Percentiles rank a stretch among this genome's conserved stretches.
Evolutionary conservation across 768 basidiomycete species (phyloP).

Genomic region (Boletus patriciae): DNA sequence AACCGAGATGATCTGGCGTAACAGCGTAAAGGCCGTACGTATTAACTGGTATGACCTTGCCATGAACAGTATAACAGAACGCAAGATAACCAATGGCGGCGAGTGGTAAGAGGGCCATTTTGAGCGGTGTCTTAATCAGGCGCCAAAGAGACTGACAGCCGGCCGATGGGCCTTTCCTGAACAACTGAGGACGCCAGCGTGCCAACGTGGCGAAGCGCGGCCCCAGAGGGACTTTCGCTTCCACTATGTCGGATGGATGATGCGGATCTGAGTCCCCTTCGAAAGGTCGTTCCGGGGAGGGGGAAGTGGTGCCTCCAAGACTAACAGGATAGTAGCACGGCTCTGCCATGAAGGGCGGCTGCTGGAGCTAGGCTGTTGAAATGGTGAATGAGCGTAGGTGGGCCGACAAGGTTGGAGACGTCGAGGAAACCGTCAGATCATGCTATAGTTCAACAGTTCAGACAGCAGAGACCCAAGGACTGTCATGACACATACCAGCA

Average conservation of each 20-base stretch:
- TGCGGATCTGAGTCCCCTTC: background rate
- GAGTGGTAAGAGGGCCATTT: conserved; percentile 27
- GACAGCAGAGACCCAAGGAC: no score
- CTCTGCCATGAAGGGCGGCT: conserved; percentile 11
- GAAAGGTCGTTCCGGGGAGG: background rate
- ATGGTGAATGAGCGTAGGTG: no score
- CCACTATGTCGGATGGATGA: background rate
- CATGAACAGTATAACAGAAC: conserved; percentile 31
- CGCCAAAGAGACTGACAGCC: conserved; percentile 7
- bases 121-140: conserved; percentile 1
- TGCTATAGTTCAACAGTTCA: no score
- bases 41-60: conserved; percentile 25
- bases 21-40: conserved; percentile 22
- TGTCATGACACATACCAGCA: no score
- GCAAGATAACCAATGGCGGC: conserved; percentile 29
- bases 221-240: background rate
- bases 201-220: conserved; percentile 3
- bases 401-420: background rate
- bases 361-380: background rate
- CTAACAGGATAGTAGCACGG: conserved; percentile 23
- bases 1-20: conserved; percentile 22
- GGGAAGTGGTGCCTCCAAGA: background rate
- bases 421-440: background rate
- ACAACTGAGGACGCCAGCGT: conserved; percentile 4
- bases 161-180: background rate